Conservation (phyloP, 2,329 filamentous ascomycete species). For the Botrytis fragariae region DNA sequence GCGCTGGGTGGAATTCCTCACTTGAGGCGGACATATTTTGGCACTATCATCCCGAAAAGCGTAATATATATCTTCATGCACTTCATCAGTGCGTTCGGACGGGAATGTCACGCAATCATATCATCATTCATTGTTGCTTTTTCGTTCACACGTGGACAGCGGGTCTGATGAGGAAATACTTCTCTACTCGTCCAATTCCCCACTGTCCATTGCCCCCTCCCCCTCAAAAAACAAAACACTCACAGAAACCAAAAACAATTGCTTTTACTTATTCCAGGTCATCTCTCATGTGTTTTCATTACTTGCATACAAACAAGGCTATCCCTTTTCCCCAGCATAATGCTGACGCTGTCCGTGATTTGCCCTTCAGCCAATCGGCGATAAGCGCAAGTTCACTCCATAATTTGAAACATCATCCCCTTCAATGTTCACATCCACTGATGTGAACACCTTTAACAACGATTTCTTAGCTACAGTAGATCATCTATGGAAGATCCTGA, state of each 20-base stretch:
- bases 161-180: neutral
- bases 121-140: neutral
- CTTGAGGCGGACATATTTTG: neutral
- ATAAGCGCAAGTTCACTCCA: neutral
- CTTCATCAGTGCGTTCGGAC: neutral
- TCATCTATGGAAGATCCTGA: neutral
- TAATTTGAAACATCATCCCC: neutral
- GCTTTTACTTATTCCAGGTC: neutral
- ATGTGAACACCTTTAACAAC: neutral
- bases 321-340: neutral
- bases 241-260: neutral
- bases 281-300: neutral
- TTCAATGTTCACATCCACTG: neutral
- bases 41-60: neutral
- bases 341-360: neutral
- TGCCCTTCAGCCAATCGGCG: neutral
- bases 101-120: neutral
- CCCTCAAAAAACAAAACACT: neutral
- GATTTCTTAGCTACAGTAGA: neutral
- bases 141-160: neutral
- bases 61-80: conserved; percentile 7
- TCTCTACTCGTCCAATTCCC: neutral
- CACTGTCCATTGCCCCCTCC: neutral
- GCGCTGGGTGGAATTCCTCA: neutral
- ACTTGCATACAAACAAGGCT: conserved; percentile 2